Evolutionary conservation across 1,284 basidiomycete species (phyloP).

Genomic region (Phlebopus sp.): DNA sequence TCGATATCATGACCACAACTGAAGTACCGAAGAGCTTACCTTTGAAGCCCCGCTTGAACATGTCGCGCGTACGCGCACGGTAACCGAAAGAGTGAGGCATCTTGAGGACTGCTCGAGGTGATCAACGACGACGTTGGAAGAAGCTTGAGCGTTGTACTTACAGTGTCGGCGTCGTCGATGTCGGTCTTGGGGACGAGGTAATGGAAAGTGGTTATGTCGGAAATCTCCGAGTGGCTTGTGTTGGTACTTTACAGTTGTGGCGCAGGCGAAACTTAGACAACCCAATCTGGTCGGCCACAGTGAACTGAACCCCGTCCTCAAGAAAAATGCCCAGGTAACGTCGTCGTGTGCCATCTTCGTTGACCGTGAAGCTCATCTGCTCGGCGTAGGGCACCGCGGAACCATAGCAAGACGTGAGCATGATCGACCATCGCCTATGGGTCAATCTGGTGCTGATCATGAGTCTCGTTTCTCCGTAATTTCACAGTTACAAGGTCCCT

Average conservation of each 20-base stretch:
- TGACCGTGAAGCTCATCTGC: conserved; percentile 36
- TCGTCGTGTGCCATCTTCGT: conserved; percentile 20
- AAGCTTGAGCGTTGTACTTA: conserved; percentile 31
- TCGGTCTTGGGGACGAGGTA: conserved; percentile 34
- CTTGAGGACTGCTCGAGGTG: conserved; percentile 51
- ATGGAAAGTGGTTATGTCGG: conserved; percentile 27
- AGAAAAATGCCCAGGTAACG: conserved; percentile 80
- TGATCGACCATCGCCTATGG: conserved; percentile 68
- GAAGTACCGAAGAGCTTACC: conserved; percentile 44
- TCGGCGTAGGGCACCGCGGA: conserved; percentile 73
- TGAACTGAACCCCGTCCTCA: conserved; percentile 40
- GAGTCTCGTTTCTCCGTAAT: conserved; percentile 59
- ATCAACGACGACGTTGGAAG: conserved; percentile 16
- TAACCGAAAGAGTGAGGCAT: conserved; percentile 99
- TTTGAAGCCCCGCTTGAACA: conserved; percentile 99
- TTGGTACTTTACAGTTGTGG: conserved; percentile 45
- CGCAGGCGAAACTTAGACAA: conserved; percentile 14
- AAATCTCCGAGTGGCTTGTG: conserved; percentile 41
- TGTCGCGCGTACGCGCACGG: conserved; percentile 99
- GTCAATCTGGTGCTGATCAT: conserved; percentile 57
- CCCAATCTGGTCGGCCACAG: conserved; percentile 8
- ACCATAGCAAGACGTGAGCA: conserved; percentile 87
- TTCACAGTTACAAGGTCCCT: conserved; percentile 92
- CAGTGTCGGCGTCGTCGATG: conserved; percentile 41
- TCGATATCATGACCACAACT: conserved; percentile 15